Evolutionary conservation across 2,329 filamentous ascomycete genomes (phyloP).

Genomic region (Knoxdaviesia proteae): DNA sequence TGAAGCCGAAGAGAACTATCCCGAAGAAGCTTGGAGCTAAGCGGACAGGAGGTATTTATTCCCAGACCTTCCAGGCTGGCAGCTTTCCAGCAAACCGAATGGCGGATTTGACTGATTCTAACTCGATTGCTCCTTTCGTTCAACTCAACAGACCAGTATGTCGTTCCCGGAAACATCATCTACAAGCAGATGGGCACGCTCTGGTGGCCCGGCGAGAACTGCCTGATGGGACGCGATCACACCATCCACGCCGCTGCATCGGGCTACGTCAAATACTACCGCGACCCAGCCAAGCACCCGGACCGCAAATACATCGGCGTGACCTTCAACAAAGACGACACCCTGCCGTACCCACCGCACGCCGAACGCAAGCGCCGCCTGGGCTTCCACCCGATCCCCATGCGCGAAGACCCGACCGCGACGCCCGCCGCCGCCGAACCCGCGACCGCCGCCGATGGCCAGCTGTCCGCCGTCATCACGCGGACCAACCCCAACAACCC

Average conservation of each 20-base stretch:
- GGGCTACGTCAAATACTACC: slow-evolving; percentile 94
- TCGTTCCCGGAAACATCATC: slow-evolving; percentile 91
- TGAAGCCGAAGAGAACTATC: slow-evolving; percentile 35
- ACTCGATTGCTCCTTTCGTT: background rate
- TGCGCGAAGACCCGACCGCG: slow-evolving; percentile 13
- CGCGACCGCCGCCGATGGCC: slow-evolving; percentile 23
- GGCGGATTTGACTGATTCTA: no score
- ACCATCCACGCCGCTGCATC: slow-evolving; percentile 73
- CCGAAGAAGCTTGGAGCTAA: slow-evolving; percentile 85
- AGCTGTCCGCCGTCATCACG: slow-evolving; percentile 23
- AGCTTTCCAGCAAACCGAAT: no score
- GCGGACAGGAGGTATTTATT: slow-evolving; percentile 57
- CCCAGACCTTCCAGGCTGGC: background rate
- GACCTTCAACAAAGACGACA: slow-evolving; percentile 63
- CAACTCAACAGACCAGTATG: slow-evolving; percentile 51
- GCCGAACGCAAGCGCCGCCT: slow-evolving; percentile 55
- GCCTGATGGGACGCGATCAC: slow-evolving; percentile 85
- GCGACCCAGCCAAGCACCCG: slow-evolving; percentile 62
- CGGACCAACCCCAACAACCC: slow-evolving; percentile 19
- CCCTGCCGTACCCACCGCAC: slow-evolving; percentile 55
- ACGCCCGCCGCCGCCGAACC: slow-evolving; percentile 12
- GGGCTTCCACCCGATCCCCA: slow-evolving; percentile 41
- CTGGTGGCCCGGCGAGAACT: slow-evolving; percentile 93
- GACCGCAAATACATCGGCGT: slow-evolving; percentile 90
- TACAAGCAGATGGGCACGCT: slow-evolving; percentile 88